Percentiles rank a stretch among this genome's conserved stretches.
Evolutionary conservation across 2,329 filamentous ascomycete species (phyloP).

Genomic region (Biscogniauxia sp.): DNA sequence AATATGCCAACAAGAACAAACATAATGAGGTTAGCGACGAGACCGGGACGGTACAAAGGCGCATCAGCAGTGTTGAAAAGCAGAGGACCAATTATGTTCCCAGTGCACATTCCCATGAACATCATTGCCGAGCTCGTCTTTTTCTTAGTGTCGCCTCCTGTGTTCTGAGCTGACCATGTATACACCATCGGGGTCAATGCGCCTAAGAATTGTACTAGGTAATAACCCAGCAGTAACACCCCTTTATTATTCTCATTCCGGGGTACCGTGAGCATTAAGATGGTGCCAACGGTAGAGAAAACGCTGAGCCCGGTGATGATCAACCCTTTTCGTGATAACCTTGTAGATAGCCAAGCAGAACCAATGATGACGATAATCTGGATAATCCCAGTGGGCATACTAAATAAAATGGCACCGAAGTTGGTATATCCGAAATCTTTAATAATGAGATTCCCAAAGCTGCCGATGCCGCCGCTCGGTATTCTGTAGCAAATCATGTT

Average conservation of each 20-base stretch:
- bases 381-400: conserved; percentile 39
- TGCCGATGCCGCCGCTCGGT: conserved; percentile 37
- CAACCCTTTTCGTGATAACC: conserved; percentile 41
- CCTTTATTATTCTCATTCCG: conserved; percentile 42
- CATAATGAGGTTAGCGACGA: conserved; percentile 57
- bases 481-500: conserved; percentile 27
- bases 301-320: conserved; percentile 40
- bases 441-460: conserved; percentile 40
- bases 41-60: conserved; percentile 55
- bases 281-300: conserved; percentile 39
- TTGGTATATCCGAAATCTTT: conserved; percentile 39
- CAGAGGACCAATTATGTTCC: conserved; percentile 64
- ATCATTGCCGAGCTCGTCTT: conserved; percentile 61
- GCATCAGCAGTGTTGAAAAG: conserved; percentile 59
- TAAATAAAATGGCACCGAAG: conserved; percentile 41
- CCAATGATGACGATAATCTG: conserved; percentile 33
- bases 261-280: conserved; percentile 48
- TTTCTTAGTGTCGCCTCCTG: conserved; percentile 65
- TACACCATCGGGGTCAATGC: conserved; percentile 55
- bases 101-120: conserved; percentile 60
- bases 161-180: conserved; percentile 57
- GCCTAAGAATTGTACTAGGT: conserved; percentile 39
- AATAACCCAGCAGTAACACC: conserved; percentile 49
- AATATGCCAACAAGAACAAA: conserved; percentile 56
- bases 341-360: conserved; percentile 42